Evolutionary conservation across 306 rosid genomes (phyloP), one percentile per base, ranked within the genome.

Genomic region (Glycine tomentella): DNA sequence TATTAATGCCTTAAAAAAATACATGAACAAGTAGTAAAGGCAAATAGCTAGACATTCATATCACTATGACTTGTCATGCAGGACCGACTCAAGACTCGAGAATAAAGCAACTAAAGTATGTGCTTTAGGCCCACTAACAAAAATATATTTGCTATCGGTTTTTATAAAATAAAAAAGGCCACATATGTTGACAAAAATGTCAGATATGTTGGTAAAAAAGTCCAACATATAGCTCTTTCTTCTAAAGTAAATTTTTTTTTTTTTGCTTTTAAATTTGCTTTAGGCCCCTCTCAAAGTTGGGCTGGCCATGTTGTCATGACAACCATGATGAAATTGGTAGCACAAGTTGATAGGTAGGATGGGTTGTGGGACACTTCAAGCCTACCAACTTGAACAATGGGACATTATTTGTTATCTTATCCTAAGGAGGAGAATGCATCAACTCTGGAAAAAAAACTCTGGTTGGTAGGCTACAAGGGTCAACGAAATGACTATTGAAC

Each of bases 331-430:
- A 25, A 58, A 74, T 44, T 58, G 38, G 12, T 14, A 51, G 20
- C 52, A 15, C 5, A 49, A 9, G 72, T 42, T 62, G 20, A 63
- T 36, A 9, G n/a, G 53, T 15, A 17, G 34, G 15, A 20, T n/a
- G 50, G 42, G 42, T 1, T 14, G 36, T 25, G 66, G 36, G 36
- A 62, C 13, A 5, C 49, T 76, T 65, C 14, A 52, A 51, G 25
- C 44, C 57, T 34, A 36, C 38, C 10, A 36, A 58, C 74, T 64
- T 38, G 31, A 77, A 51, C 45, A 68, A 67, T 69, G 34, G 48
- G 13, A 52, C 53, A 61, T 49, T 36, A 59, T 62, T 76, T 34
- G 38, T 34, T 34, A 34, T 4, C 3, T 78, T 72, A 25, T 65
- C 20, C 65, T 48, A 44, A 9, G 69, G 53, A 33, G 53, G 75